Evolutionary conservation across 495 filamentous ascomycete species (phyloP).

Genomic region (Xylaria cubensis): DNA sequence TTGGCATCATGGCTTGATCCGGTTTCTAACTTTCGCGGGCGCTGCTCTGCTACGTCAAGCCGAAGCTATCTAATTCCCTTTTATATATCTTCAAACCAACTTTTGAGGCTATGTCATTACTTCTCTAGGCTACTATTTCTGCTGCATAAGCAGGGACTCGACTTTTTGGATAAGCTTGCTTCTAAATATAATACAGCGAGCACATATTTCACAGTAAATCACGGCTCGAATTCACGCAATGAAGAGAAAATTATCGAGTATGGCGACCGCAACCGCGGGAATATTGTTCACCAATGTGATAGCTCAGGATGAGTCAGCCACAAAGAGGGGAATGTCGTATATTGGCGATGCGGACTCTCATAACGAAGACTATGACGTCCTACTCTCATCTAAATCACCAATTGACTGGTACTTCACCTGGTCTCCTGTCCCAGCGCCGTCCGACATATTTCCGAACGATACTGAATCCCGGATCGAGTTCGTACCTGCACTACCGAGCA

Average conservation of each 20-base stretch:
- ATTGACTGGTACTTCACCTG: constrained; percentile 32
- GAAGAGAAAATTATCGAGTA: not conserved
- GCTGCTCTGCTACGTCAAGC: constrained; percentile 12
- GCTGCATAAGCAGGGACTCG: not conserved
- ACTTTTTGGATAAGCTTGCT: not conserved
- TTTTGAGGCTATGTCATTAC: not conserved
- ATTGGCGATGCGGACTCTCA: constrained; percentile 19
- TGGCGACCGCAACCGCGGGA: not conserved
- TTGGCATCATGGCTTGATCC: constrained; percentile 10
- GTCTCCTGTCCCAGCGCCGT: constrained; percentile 24
- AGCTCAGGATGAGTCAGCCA: not conserved
- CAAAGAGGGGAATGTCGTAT: constrained; percentile 30
- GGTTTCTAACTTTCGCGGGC: constrained; percentile 2
- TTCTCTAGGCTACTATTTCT: not conserved
- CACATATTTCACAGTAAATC: not conserved
- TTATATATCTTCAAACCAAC: not conserved
- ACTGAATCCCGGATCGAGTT: constrained; percentile 22
- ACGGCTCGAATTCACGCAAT: not conserved
- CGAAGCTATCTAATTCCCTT: not conserved
- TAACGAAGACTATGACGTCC: constrained; percentile 14
- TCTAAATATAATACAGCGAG: too few species aligned
- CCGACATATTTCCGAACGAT: constrained; percentile 20
- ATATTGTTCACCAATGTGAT: constrained; percentile 7
- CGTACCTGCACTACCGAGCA: constrained; percentile 17
- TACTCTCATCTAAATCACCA: constrained; percentile 26